A percentile compares a stretch with the other conserved stretches of the same genome.
phyloP scores from a whole-genome alignment of 768 basidiomycete genomes.

The Lactifluus hygrophoroides region DNA sequence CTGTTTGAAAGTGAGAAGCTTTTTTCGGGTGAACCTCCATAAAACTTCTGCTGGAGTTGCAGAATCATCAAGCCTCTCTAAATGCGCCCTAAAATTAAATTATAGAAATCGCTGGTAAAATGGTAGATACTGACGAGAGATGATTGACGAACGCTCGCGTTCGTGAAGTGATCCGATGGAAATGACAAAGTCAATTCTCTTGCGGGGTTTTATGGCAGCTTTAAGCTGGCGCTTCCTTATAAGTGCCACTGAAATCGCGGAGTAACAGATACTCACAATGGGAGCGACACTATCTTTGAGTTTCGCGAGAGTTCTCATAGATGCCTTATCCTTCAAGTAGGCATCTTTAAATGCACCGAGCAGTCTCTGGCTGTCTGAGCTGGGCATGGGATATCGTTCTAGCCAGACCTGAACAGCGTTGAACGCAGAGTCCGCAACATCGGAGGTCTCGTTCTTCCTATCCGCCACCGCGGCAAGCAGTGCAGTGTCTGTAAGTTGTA shows the following conservation, averaged over 20 bases:
- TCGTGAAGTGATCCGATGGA: too few relatives aligned
- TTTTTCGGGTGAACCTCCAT: too few relatives aligned
- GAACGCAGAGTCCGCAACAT: background rate
- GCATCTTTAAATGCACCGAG: background rate
- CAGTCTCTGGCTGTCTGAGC: background rate
- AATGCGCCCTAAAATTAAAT: too few relatives aligned
- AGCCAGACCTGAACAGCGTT: background rate
- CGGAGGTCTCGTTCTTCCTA: background rate
- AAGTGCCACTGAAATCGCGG: too few relatives aligned
- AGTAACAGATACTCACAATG: background rate
- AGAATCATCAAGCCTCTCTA: too few relatives aligned
- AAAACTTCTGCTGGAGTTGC: too few relatives aligned
- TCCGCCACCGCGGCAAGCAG: background rate
- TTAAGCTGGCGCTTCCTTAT: too few relatives aligned
- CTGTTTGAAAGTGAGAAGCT: background rate
- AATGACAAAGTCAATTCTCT: too few relatives aligned
- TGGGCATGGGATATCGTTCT: background rate
- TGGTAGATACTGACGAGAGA: background rate
- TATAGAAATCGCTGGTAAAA: background rate
- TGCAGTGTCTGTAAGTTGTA: background rate
- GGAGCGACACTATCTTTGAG: too few relatives aligned
- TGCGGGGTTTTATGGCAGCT: too few relatives aligned
- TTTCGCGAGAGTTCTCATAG: too few relatives aligned
- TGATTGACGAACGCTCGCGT: too few relatives aligned
- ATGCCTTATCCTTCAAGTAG: background rate